phyloP scores from a whole-genome alignment of 1,139 yeast species.

The Pichia sp. region DNA sequence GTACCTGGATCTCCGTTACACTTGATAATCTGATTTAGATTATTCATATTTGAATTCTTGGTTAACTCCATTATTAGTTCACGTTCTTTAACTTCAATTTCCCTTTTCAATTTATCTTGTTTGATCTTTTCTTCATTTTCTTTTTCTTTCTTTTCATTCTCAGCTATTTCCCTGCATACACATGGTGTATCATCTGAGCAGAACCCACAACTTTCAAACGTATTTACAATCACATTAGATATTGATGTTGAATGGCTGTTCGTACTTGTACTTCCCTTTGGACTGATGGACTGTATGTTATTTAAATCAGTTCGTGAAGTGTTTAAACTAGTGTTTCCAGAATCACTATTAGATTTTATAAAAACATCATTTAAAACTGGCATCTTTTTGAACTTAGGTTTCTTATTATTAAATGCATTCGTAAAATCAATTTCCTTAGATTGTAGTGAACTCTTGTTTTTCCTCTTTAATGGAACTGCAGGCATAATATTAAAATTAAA shows the following conservation, averaged over 20 bases:
- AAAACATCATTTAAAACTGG: constrained; percentile 17
- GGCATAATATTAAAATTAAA: constrained; percentile 33
- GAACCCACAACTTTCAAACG: constrained; percentile 85
- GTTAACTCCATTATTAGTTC: constrained; percentile 20
- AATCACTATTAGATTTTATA: not conserved
- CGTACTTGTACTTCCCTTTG: not conserved
- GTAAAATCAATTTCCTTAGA: constrained; percentile 50
- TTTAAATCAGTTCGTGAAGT: not conserved
- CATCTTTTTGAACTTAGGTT: constrained; percentile 11
- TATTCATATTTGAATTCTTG: constrained; percentile 9
- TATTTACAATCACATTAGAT: constrained; percentile 4
- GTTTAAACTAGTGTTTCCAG: not conserved
- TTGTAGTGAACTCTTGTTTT: constrained; percentile 8
- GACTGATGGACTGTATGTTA: not conserved
- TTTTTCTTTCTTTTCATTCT: constrained; percentile 17
- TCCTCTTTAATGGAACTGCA: constrained; percentile 51
- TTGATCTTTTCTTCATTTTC: not conserved
- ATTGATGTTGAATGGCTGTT: not conserved
- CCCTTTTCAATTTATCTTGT: constrained; percentile 2
- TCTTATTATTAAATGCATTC: constrained; percentile 30
- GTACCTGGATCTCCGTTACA: constrained; percentile 89
- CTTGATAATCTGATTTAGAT: constrained; percentile 32
- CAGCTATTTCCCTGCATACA: constrained; percentile 80
- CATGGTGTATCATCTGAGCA: constrained; percentile 91
- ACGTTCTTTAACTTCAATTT: constrained; percentile 23